These are phyloP conservation scores for Ceratorhiza oryzae-sativae DNA, from an alignment of 1,284 basidiomycete species.

Conservation along the genomic window DNA sequence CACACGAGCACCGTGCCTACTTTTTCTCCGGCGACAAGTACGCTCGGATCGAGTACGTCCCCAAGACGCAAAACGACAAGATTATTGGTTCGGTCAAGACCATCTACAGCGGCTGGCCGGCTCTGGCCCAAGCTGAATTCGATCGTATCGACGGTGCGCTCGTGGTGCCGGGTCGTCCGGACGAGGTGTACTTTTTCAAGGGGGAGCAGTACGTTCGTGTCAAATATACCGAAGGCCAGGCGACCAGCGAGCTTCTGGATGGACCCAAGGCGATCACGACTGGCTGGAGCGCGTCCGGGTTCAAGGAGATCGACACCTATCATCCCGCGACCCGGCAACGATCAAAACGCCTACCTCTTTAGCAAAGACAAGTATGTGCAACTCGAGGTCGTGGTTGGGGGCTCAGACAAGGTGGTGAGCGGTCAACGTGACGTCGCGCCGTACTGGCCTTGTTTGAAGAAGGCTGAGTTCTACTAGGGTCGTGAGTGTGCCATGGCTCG, in stretches of 20 bases:
- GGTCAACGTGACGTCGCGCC: neutral
- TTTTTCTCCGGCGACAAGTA: slow-evolving; percentile 22
- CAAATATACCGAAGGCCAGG: slow-evolving; percentile 14
- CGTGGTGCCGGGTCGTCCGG: neutral
- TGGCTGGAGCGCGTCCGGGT: neutral
- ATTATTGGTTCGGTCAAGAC: slow-evolving; percentile 5
- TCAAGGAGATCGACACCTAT: slow-evolving; percentile 11
- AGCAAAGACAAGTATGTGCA: neutral
- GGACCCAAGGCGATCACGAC: slow-evolving; percentile 4
- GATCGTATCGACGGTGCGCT: slow-evolving; percentile 7
- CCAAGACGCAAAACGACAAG: neutral
- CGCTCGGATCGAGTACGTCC: slow-evolving; percentile 26
- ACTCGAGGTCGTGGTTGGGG: neutral
- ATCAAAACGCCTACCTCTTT: neutral
- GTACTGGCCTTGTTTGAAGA: slow-evolving; percentile 11
- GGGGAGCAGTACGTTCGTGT: slow-evolving; percentile 24
- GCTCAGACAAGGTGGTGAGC: neutral
- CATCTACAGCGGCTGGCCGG: neutral
- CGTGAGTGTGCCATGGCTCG: too few relatives aligned
- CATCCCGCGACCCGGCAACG: slow-evolving; percentile 2
- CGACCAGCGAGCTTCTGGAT: slow-evolving; percentile 1
- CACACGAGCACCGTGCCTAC: slow-evolving; percentile 19
- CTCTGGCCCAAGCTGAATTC: slow-evolving; percentile 21
- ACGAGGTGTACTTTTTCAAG: slow-evolving; percentile 18
- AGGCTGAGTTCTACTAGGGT: slow-evolving; percentile 30